Evolutionary conservation across 306 rosid genomes (phyloP).

Genomic region (Vachellia pachyceras): DNA sequence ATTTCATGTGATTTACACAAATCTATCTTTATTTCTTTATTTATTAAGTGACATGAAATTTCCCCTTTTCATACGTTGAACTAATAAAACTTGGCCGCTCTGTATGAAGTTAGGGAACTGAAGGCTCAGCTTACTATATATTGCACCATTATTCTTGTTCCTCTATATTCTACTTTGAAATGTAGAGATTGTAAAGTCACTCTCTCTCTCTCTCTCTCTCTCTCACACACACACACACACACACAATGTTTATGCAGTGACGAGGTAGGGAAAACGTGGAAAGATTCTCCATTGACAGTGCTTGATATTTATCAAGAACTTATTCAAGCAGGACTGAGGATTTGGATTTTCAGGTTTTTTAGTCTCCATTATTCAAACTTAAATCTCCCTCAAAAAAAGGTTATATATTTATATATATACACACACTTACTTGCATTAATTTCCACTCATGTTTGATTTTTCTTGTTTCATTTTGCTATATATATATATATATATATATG

Average conservation of each 20-base stretch:
- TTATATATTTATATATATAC: no score
- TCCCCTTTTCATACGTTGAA: not conserved
- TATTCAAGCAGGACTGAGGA: constrained; percentile 67
- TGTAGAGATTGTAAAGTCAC: constrained; percentile 1
- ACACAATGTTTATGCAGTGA: constrained; percentile 56
- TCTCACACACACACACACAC: no score
- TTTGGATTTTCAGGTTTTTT: constrained; percentile 90
- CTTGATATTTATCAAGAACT: constrained; percentile 72
- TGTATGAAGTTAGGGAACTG: no score
- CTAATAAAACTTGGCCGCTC: not conserved
- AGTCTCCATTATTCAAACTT: no score
- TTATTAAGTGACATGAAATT: not conserved
- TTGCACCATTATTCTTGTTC: not conserved
- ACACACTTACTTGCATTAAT: no score
- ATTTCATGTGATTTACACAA: constrained; percentile 13
- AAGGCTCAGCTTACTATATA: not conserved
- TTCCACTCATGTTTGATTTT: not conserved
- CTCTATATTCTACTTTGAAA: not conserved
- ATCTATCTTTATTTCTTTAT: not conserved
- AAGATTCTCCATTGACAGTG: constrained; percentile 82
- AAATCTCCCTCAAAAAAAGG: no score
- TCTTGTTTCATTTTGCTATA: constrained; percentile 27
- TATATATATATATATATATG: no score
- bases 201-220: constrained; percentile 1
- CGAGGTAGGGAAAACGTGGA: constrained; percentile 43